Evolutionary conservation across 257 asterid genomes (phyloP), one percentile per base, ranked within the genome.

Genomic region (Nicotiana attenuata): DNA sequence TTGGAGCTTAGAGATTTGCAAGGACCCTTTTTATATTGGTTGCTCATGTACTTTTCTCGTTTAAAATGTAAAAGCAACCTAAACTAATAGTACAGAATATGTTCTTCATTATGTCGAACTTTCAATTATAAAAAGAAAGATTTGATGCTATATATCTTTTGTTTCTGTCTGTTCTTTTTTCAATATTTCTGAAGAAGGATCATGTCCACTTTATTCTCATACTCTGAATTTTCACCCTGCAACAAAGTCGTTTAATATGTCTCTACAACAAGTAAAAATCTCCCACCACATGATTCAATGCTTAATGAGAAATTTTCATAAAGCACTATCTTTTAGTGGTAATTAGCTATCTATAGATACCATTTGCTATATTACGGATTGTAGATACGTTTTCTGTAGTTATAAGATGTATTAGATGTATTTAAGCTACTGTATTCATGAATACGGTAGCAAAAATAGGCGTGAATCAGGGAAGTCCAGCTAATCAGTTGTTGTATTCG

Each of bases 1-100:
- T 64, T 76, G 69, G 33, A 76, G 16, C 69, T 17, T 60, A 57
- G 65, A 35, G 52, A 75, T 87, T 60, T 82, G 65, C 26, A 17
- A 64, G 53, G 75, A 38, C 50, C 73, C 41, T 75, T 60, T 81
- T 87, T 87, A 86, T 86, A 86, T 7, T 83, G 78, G 80, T 81
- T 29, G 52, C n/a, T 53, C 55, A 57, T 31, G 65, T 59, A 11
- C 15, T 50, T 52, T 50, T 41, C 8, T 81, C 13, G 5, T 53
- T 68, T 52, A 4, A 19, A 47, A 67, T 68, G 45, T 31, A 24
- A 31, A 56, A 15, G 0, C 16, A 41, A 14, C 61, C 24, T 24
- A 50, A 15, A 7, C 0, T 29, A 26, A 10, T 22, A 8, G 17
- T 24, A 73, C 1, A 22, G 92, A 89, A 88, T 88, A 88, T 85